Evolutionary conservation across 75 land plant species (phyloP).

Genomic region (Sequoia sempervirens): DNA sequence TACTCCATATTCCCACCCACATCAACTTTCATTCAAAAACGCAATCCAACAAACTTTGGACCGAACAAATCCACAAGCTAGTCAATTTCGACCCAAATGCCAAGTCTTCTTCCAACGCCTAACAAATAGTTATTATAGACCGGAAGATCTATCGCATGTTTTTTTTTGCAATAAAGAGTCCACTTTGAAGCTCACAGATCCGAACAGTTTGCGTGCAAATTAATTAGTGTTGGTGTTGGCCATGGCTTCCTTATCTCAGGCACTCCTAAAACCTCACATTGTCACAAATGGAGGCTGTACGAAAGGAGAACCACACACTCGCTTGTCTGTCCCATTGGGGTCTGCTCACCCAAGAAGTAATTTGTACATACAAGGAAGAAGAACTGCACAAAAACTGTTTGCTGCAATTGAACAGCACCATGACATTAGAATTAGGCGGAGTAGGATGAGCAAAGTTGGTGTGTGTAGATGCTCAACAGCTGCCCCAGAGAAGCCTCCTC

Average conservation of each 20-base stretch:
- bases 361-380: not conserved
- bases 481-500: conserved; percentile 53
- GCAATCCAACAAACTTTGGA: not conserved
- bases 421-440: not conserved
- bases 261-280: not conserved
- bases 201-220: not conserved
- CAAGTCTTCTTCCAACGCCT: not conserved
- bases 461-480: conserved; percentile 13
- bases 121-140: not conserved
- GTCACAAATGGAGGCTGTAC: not conserved
- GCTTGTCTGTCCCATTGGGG: not conserved
- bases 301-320: not conserved
- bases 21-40: not conserved
- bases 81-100: not conserved
- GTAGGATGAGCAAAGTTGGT: not conserved
- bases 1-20: not conserved
- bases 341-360: not conserved
- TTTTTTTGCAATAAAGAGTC: not conserved
- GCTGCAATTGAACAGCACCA: not conserved
- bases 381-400: not conserved
- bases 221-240: not conserved
- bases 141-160: not conserved
- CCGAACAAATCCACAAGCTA: not conserved
- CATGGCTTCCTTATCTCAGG: not conserved
- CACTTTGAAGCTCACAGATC: not conserved